Conservation (phyloP, 352 stramenopile genomes). For the Pythium brassicae region DNA sequence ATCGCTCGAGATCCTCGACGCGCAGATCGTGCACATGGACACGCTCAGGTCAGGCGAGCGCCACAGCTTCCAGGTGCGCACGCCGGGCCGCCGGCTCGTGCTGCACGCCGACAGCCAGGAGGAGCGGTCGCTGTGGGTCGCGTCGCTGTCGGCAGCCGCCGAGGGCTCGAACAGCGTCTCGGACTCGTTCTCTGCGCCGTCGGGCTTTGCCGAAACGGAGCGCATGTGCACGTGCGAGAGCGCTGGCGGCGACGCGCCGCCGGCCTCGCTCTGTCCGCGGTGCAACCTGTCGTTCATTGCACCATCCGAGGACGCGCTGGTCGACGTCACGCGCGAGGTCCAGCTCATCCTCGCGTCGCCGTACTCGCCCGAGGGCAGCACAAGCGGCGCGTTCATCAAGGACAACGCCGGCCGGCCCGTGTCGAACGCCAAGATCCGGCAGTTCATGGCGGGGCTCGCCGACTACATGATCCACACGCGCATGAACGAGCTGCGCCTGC, state of each 20-base stretch:
- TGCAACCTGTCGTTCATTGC: conserved; percentile 81
- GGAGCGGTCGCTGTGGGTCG: conserved; percentile 75
- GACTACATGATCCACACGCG: conserved; percentile 82
- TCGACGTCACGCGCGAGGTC: conserved; percentile 74
- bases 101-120: conserved; percentile 85
- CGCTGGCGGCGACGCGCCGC: conserved; percentile 11
- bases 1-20: conserved; percentile 52
- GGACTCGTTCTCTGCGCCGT: conserved; percentile 13
- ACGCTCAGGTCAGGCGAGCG: conserved; percentile 78
- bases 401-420: conserved; percentile 46
- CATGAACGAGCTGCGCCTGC: conserved; percentile 66
- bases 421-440: conserved; percentile 43
- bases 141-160: conserved; percentile 58
- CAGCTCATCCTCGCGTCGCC: conserved; percentile 79
- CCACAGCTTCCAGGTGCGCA: conserved; percentile 77
- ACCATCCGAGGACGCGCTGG: conserved; percentile 66
- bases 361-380: conserved; percentile 81
- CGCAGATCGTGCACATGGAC: conserved; percentile 57
- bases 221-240: conserved; percentile 57
- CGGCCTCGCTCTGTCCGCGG: conserved; percentile 31
- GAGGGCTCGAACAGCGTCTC: conserved; percentile 23
- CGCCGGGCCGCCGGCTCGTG: conserved; percentile 48
- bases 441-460: conserved; percentile 77
- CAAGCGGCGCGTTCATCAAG: conserved; percentile 66
- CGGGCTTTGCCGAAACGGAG: conserved; percentile 26